These are phyloP conservation scores for Gastrolobium villosum DNA, from an alignment of 306 rosid species.

Conservation along the genomic window DNA sequence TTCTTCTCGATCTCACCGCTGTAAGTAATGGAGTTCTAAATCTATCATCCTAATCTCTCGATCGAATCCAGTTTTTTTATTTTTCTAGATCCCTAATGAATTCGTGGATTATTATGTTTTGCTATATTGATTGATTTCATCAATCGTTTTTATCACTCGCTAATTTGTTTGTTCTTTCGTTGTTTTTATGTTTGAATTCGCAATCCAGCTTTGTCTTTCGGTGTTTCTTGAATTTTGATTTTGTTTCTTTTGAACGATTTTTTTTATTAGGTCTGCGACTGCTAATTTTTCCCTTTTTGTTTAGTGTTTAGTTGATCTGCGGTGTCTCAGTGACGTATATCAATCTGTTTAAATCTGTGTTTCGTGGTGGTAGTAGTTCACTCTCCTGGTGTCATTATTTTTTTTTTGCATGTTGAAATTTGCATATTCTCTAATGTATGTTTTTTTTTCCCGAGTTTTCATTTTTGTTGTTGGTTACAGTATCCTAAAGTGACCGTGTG, in stretches of 20 bases:
- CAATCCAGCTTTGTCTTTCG: slow-evolving; percentile 3
- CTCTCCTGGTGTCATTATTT: neutral
- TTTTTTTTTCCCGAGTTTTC: neutral
- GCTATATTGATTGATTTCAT: slow-evolving; percentile 19
- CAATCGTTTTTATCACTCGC: neutral
- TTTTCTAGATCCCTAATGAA: slow-evolving; percentile 72
- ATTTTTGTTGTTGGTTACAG: neutral
- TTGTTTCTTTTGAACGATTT: slow-evolving; percentile 47
- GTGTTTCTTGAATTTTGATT: slow-evolving; percentile 47
- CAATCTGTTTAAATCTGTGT: slow-evolving; percentile 27
- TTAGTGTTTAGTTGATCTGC: slow-evolving; percentile 51
- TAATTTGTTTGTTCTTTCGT: neutral
- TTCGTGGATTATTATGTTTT: slow-evolving; percentile 20
- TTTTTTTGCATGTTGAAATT: neutral
- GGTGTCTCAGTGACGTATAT: slow-evolving; percentile 5
- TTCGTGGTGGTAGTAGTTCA: slow-evolving; percentile 35
- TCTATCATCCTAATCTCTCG: slow-evolving; percentile 47
- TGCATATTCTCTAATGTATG: slow-evolving; percentile 3
- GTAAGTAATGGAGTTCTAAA: slow-evolving; percentile 64
- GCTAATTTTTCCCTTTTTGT: neutral
- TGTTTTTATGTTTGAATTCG: slow-evolving; percentile 15
- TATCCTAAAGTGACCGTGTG: slow-evolving; percentile 24
- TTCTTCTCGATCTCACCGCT: slow-evolving; percentile 75
- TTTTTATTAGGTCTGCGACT: slow-evolving; percentile 50
- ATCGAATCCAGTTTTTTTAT: slow-evolving; percentile 24